A percentile compares a stretch with the other conserved stretches of the same genome.
Conservation (phyloP, 139 green algal species). For the Pleodorina starrii region DNA sequence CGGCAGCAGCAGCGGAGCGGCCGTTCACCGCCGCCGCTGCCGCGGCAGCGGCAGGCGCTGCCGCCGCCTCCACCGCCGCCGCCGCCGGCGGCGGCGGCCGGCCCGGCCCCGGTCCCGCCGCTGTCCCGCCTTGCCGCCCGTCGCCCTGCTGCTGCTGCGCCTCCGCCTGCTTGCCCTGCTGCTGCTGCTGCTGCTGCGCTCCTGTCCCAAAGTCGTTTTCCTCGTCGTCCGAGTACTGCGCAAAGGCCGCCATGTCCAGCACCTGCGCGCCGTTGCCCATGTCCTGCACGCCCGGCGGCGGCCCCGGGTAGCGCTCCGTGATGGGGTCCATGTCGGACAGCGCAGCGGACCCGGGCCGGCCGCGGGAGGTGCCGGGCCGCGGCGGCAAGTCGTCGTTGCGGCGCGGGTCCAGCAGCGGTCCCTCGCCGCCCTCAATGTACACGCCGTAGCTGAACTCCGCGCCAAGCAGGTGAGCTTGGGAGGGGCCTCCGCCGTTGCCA, state of each 20-base stretch:
- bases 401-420: conserved; percentile 37
- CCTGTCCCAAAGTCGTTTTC: conserved; percentile 42
- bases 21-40: not conserved
- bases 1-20: not conserved
- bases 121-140: not conserved
- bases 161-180: not conserved
- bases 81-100: not conserved
- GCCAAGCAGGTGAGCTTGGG: not conserved
- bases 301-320: conserved; percentile 42
- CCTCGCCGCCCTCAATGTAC: conserved; percentile 3
- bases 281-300: conserved; percentile 42
- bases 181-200: not conserved
- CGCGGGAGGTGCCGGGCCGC: conserved; percentile 49
- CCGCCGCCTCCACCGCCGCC: not conserved
- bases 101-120: not conserved
- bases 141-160: not conserved
- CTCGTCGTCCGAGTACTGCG: conserved; percentile 52
- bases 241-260: conserved; percentile 42
- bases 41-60: not conserved
- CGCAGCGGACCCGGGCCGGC: conserved; percentile 37
- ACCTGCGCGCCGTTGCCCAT: conserved; percentile 55
- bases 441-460: conserved; percentile 14
- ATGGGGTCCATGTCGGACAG: conserved; percentile 46
- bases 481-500: too few species aligned
- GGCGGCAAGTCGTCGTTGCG: conserved; percentile 61